Evolutionary conservation across 2,329 filamentous ascomycete species (phyloP), one percentile per base, ranked within the genome.

Genomic region (Monilinia vaccinii-corymbosi): DNA sequence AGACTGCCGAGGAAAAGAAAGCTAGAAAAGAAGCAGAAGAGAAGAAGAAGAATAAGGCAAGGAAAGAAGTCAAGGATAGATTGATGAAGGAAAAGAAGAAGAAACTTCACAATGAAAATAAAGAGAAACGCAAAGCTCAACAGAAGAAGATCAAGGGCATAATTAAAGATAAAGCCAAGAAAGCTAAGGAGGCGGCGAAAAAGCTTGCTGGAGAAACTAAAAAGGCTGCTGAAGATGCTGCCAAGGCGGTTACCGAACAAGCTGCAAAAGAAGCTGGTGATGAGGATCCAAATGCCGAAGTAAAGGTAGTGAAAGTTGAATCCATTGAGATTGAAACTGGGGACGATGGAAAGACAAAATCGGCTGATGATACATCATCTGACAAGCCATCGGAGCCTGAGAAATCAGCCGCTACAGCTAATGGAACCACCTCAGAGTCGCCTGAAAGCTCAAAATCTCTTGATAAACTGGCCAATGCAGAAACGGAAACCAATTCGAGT

Each of bases 11-110:
- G n/a, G 62, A 65, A 61, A 79, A 77, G 69, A 73, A 74, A 51
- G 76, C 75, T 0, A 75, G 75, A 28, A 75, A 77, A 45, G 77
- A 75, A 2, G 73, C 76, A 25, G 75, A 78, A 66, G 74, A 74
- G 60, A 76, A 75, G 64, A 72, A 75, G 45, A 65, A 67, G n/a
- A 53, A 63, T 3, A 75, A 74, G 59, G 71, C 72, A 2, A 75
- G 73, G 69, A 63, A 73, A 65, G 53, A 65, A 66, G 55, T 75
- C 68, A 73, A 73, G 72, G 64, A 77, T 72, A 65, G 71, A 16
- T 44, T 62, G 48, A 62, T 47, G 46, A 62, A 61, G 64, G 70
- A 51, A 68, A 72, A 32, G 68, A 69, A 61, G 69, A 70, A 58
- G 62, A 63, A 13, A 52, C 64, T 48, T 56, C 58, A 59, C 31